These are phyloP conservation scores for Corrigiola litoralis DNA, from an alignment of 179 eudicot genomes.

Conservation along the genomic window DNA sequence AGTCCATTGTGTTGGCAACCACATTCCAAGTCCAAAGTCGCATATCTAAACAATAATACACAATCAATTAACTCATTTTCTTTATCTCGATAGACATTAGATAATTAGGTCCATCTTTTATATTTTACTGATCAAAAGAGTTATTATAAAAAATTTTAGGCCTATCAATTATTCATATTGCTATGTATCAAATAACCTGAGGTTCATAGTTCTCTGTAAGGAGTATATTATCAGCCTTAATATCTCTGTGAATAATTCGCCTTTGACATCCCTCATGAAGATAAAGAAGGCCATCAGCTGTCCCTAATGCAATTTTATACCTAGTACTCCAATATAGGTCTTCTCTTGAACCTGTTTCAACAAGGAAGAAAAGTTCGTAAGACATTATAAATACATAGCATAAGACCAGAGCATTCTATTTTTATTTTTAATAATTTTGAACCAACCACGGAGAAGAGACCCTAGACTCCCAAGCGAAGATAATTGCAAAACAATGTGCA, in stretches of 20 bases:
- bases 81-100: neutral
- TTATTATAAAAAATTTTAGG: neutral
- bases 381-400: neutral
- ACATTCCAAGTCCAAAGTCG: constrained; percentile 78
- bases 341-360: constrained; percentile 40
- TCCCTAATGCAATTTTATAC: constrained; percentile 66
- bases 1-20: constrained; percentile 79
- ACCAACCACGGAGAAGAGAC: constrained; percentile 62
- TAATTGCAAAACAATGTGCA: constrained; percentile 59
- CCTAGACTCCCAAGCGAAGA: constrained; percentile 90
- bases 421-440: constrained; percentile 13
- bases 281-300: constrained; percentile 67
- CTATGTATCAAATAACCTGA: constrained; percentile 40
- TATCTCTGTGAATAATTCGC: constrained; percentile 87
- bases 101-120: neutral
- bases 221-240: constrained; percentile 73
- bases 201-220: constrained; percentile 75
- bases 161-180: neutral
- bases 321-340: constrained; percentile 53
- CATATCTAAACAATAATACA: constrained; percentile 44
- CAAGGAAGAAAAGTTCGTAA: neutral
- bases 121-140: neutral
- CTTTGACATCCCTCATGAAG: constrained; percentile 81
- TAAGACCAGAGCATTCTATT: neutral
- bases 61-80: neutral